Evolutionary conservation across 805 yeast genomes (phyloP), one percentile per base, ranked within the genome.

Genomic region (Candida manassasensis): DNA sequence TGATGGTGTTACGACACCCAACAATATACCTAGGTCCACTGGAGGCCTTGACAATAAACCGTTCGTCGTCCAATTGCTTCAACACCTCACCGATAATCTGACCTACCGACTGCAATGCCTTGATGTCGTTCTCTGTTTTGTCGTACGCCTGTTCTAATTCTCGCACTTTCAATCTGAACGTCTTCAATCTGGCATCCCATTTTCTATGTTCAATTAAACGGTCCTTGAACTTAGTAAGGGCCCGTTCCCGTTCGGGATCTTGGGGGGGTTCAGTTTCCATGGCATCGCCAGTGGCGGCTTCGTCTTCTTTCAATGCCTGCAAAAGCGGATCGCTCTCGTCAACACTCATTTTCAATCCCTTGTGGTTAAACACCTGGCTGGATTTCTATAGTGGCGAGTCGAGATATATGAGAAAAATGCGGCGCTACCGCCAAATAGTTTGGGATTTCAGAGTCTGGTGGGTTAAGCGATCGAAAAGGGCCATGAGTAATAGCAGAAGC

Each of bases 11-110:
- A 55, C 98, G 79, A 61, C 96, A 93, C 29, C 97, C 97, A 34
- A 93, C 98, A 48, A 93, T 93, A 59, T 93, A 93, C 53, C 98
- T 77, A 29, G 98, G 98, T 3, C 98, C 98, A 29, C 93, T 83
- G 10, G 95, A 84, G 2, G 97, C 97, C 67, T 90, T 90, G 34
- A 93, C 97, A 45, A 90, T 90, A 58, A 81, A 93, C 50, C 96
- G 73, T 57, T 93, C 98, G 34, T 86, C 95, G 44, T 90, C 95
- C 51, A 93, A 71, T 59, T 88, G 96, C 60, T 93, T 93, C 66
- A 93, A 75, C 19, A 93, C 95, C 61, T 93, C 98, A 38, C 98
- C 98, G 47, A 93, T 84, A 54, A 93, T 80, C 63, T 93, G 98
- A 3, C 98, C 98, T 43, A 93, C 95, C 44, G 94, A 82, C 63